Evolutionary conservation across 2,329 filamentous ascomycete genomes (phyloP), one percentile per base, ranked within the genome.

Genomic region (Xenosphaeropsis pyriputrescens): DNA sequence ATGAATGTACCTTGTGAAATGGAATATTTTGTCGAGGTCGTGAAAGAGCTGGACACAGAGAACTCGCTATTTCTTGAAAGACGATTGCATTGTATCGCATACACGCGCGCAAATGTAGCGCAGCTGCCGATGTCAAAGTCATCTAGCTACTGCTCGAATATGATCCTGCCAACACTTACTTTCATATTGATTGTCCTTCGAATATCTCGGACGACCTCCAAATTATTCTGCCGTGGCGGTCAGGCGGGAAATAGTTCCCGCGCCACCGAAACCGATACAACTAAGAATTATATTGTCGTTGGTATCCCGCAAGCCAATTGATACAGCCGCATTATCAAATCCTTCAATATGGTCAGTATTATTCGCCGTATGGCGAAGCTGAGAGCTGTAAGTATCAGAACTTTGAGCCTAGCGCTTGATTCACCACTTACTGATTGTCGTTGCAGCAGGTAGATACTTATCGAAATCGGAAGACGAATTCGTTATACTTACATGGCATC

Each of bases 311-410:
- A 11, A 26, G 22, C 12, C 22, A 6, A 26, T 9, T 26, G 8
- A 32, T 18, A 32, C 8, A 15, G 6, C 3, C 14, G 14, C 35
- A 40, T 15, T 29, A 18, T 18, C 36, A 34, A 40, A 39, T 30
- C 37, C 32, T 40, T 48, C 50, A 57, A 49, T 40, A 74, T 73
- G 70, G 64, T 67, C 37, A 62, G 64, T 46, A 58, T 81, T 61
- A 56, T 72, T 53, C 74, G 75, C 61, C 79, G 85, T 51, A 76
- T 85, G 71, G 75, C 79, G 57, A 75, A 75, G 60, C 64, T 93
- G 56, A 76, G 75, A 58, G 66, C 71, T 59, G 83, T 85, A 68
- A 58, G 75, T 67, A 41, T 53, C 46, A 52, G 41, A 39, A 43
- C 34, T 6, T 22, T 15, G 18, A 29, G 13, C 12, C 7, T 11